Percentiles rank a stretch among this genome's conserved stretches.
Conservation (phyloP, 495 filamentous ascomycete genomes). For the Annulohypoxylon moriforme region DNA sequence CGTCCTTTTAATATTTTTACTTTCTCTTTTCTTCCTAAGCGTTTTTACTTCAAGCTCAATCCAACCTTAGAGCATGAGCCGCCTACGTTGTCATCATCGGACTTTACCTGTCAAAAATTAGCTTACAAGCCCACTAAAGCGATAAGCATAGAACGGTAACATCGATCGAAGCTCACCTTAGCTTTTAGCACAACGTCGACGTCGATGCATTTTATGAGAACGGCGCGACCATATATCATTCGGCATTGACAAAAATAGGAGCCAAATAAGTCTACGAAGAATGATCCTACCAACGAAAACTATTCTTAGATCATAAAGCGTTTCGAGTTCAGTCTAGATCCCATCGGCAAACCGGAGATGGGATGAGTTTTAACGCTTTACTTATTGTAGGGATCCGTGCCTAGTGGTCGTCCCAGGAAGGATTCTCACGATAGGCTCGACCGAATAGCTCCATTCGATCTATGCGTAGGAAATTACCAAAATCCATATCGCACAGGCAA, state of each 20-base stretch:
- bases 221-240: background rate
- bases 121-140: background rate
- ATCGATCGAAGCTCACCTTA: slow-evolving; percentile 1
- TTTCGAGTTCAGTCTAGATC: background rate
- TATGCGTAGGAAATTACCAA: background rate
- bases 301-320: background rate
- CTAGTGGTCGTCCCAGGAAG: background rate
- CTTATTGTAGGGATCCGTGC: slow-evolving; percentile 7
- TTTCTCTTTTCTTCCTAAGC: background rate
- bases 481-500: background rate
- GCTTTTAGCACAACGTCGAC: background rate
- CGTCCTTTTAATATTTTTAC: background rate
- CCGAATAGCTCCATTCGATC: background rate
- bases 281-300: background rate
- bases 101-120: background rate
- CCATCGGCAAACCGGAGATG: background rate
- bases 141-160: background rate
- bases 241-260: background rate
- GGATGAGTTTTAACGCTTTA: background rate
- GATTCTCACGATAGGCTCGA: slow-evolving; percentile 3
- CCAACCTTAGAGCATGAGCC: background rate
- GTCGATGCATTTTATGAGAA: background rate
- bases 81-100: background rate
- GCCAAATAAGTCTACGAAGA: background rate
- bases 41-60: background rate